Evolutionary conservation across 139 green algal genomes (phyloP).

Genomic region (Picocystis salinarum): DNA sequence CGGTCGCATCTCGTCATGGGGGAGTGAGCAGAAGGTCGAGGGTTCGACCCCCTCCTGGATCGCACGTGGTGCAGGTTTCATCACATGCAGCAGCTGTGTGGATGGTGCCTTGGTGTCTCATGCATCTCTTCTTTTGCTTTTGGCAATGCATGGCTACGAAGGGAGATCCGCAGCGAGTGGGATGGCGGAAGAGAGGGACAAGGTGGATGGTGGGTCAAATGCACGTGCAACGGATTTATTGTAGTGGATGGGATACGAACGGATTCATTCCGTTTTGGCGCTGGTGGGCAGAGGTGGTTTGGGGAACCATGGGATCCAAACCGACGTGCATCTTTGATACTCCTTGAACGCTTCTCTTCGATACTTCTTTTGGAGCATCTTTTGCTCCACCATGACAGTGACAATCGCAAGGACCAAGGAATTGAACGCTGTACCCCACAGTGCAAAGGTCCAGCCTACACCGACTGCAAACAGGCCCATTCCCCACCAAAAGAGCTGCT

Average conservation of each 20-base stretch:
- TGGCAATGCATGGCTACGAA: no score
- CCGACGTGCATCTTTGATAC: neutral
- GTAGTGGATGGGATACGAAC: constrained; percentile 13
- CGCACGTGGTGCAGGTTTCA: no score
- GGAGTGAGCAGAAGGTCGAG: no score
- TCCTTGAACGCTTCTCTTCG: neutral
- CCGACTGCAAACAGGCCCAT: constrained; percentile 7
- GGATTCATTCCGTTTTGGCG: neutral
- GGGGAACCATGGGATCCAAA: neutral
- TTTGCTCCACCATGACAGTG: neutral
- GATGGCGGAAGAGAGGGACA: no score
- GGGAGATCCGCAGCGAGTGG: no score
- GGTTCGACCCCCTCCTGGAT: no score
- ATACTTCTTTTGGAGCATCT: neutral
- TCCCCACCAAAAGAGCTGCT: constrained; percentile 12
- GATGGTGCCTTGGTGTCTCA: no score
- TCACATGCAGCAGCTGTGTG: no score
- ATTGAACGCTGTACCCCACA: constrained; percentile 31
- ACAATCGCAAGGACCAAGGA: constrained; percentile 19
- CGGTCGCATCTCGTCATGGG: no score
- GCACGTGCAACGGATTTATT: neutral
- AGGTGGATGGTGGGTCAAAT: no score
- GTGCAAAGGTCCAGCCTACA: constrained; percentile 17
- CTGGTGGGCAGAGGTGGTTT: neutral
- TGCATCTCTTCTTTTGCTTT: no score